Base-by-base conservation (phyloP, 192 early-diverging fungal genomes). In the Phlyctochytrium bullatum region DNA sequence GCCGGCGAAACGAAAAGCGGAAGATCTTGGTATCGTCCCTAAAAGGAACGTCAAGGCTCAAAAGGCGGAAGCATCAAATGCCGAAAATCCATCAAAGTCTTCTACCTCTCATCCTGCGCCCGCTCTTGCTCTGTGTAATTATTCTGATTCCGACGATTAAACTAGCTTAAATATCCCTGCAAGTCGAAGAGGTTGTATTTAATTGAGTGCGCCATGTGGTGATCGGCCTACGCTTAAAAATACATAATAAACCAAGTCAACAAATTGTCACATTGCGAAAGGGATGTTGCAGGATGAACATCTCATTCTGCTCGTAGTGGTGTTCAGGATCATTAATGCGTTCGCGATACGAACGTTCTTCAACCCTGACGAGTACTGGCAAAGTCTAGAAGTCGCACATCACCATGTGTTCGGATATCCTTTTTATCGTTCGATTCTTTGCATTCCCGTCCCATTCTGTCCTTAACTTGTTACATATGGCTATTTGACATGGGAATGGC, bases 291-390 rank as follows among this genome's bases (percentile, higher is more conserved):
- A n/a, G n/a, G n/a, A n/a, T n/a, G n/a, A n/a, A n/a, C n/a, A n/a
- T n/a, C n/a, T n/a, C n/a, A n/a, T 47, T 47, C 10, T 47, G 40
- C 10, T 20, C 40, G 20, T 47, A 47, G 6, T 6, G 10, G 10
- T 47, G 40, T 91, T 90, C 71, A 81, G 92, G 3, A 51, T 80
- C 35, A 47, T 78, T 52, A 94, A 91, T 73, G 81, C 87, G 1
- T 60, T 81, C 32, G 51, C 83, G 17, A 80, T 87, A 31, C 47
- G 64, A n/a, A 97, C 95, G 23, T 97, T 83, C 63, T 92, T 91
- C 64, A 88, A 91, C 64, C 94, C 96, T 0, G 96, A 98, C 79
- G 95, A 98, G 76, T 96, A 92, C 80, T 98, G 95, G 95, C 96
- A 98, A 75, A 86, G 88, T 32, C 87, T 90, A 47, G 96, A 98